A percentile compares a stretch with the other conserved stretches of the same genome.
phyloP scores from a whole-genome alignment of 345 rosid genomes.

The Euphorbia pulcherrima region DNA sequence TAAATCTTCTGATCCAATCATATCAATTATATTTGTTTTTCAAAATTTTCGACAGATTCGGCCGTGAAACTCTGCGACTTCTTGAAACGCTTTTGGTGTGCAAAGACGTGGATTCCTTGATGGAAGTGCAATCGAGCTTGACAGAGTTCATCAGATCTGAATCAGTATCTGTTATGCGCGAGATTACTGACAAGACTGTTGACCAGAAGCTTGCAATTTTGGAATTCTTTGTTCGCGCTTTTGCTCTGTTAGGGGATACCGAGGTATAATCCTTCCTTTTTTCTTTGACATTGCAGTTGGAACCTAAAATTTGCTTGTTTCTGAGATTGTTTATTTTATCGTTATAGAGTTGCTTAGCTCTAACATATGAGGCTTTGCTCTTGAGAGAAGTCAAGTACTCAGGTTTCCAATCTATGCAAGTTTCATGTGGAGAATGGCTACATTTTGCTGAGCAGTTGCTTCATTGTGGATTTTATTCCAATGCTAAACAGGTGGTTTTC shows the following conservation, averaged over 20 bases:
- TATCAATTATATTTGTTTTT: too few relatives aligned
- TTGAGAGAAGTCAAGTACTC: conserved; percentile 52
- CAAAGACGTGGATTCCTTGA: conserved; percentile 43
- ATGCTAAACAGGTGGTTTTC: conserved; percentile 50
- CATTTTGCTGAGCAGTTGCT: conserved; percentile 56
- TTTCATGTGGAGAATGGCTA: conserved; percentile 60
- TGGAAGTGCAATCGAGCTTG: conserved; percentile 40
- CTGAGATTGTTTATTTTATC: neutral
- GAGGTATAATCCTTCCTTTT: conserved; percentile 39
- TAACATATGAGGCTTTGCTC: conserved; percentile 67
- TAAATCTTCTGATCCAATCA: neutral
- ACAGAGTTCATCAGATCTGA: conserved; percentile 52
- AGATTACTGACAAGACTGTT: conserved; percentile 36
- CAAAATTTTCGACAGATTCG: conserved; percentile 44
- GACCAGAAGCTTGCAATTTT: conserved; percentile 58
- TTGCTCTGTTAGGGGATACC: conserved; percentile 63
- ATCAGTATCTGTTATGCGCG: conserved; percentile 33
- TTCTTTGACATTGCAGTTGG: neutral
- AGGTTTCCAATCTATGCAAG: conserved; percentile 42
- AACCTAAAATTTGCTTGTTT: neutral
- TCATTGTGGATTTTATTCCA: conserved; percentile 47
- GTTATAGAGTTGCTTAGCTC: conserved; percentile 60
- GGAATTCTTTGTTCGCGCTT: conserved; percentile 69
- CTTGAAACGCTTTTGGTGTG: conserved; percentile 54
- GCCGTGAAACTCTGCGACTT: conserved; percentile 49